phyloP scores from a whole-genome alignment of 208 protist species.

The Trypanosoma rangeli region DNA sequence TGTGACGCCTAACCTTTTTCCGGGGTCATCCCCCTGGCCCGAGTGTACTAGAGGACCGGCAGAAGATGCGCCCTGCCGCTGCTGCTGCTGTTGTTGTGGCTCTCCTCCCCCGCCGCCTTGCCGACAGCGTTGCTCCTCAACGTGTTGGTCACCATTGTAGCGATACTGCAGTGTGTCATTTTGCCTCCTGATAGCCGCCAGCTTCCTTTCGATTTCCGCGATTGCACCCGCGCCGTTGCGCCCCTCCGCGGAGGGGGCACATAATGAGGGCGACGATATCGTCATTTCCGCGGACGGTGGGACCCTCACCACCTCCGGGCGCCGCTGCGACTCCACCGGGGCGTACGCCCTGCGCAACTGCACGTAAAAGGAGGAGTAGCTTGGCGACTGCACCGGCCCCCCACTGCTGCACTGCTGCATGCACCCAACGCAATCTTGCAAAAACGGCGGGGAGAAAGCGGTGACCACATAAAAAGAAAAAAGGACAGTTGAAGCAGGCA shows the following conservation, averaged over 20 bases:
- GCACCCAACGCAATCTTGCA: neutral
- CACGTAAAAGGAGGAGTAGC: slow-evolving; percentile 18
- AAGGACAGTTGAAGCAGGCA: too few relatives aligned
- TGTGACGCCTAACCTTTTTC: neutral
- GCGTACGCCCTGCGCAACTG: slow-evolving; percentile 14
- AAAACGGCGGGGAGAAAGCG: neutral
- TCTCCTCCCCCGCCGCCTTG: neutral
- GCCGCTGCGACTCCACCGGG: neutral
- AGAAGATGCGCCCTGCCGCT: neutral
- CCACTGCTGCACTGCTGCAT: neutral
- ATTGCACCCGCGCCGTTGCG: neutral
- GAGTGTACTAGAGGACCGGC: neutral
- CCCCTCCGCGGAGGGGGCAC: neutral
- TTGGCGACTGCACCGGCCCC: slow-evolving; percentile 8
- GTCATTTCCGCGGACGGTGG: too few relatives aligned
- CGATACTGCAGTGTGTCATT: neutral
- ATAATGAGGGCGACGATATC: too few relatives aligned
- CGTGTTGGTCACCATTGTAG: neutral
- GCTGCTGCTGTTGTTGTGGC: slow-evolving; percentile 4
- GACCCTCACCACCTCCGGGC: neutral
- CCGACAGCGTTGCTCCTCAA: neutral
- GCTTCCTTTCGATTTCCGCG: slow-evolving; percentile 6
- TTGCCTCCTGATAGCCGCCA: slow-evolving; percentile 5
- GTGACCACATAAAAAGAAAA: neutral
- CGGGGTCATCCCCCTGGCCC: neutral